phyloP scores from a whole-genome alignment of 2,329 filamentous ascomycete genomes.

The Niveomyces coronatus region DNA sequence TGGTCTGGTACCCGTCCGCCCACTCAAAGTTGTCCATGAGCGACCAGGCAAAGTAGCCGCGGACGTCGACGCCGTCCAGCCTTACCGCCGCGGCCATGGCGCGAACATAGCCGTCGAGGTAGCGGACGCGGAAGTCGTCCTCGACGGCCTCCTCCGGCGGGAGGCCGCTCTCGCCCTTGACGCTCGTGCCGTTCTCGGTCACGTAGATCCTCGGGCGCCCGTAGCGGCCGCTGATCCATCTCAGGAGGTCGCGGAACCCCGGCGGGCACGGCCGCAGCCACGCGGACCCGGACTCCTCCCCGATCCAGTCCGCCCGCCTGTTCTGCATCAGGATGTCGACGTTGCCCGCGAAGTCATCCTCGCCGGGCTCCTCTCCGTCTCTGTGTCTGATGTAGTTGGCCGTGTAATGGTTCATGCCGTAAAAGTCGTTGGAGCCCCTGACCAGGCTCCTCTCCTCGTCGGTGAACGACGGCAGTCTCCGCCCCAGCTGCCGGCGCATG shows the following conservation, averaged over 20 bases:
- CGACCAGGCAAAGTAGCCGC: slow-evolving; percentile 78
- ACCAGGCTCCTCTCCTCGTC: slow-evolving; percentile 63
- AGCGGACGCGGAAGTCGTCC: slow-evolving; percentile 72
- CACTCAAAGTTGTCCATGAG: slow-evolving; percentile 87
- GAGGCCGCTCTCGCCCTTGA: slow-evolving; percentile 75
- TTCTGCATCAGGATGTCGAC: slow-evolving; percentile 61
- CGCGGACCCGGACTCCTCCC: slow-evolving; percentile 69
- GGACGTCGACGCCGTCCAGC: slow-evolving; percentile 67
- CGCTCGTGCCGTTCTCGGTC: slow-evolving; percentile 78
- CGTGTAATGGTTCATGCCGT: slow-evolving; percentile 91
- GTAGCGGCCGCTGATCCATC: slow-evolving; percentile 71
- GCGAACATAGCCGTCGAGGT: slow-evolving; percentile 67
- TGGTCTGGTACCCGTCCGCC: slow-evolving; percentile 83
- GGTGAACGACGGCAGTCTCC: slow-evolving; percentile 65
- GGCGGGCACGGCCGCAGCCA: slow-evolving; percentile 70
- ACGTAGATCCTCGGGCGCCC: slow-evolving; percentile 69
- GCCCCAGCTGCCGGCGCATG: slow-evolving; percentile 72
- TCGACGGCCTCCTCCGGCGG: slow-evolving; percentile 59
- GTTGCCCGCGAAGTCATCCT: slow-evolving; percentile 64
- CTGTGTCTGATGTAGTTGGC: slow-evolving; percentile 77
- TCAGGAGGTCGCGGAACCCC: slow-evolving; percentile 68
- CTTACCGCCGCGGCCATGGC: slow-evolving; percentile 65
- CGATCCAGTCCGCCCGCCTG: slow-evolving; percentile 64
- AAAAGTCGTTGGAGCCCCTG: slow-evolving; percentile 83
- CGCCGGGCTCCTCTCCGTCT: slow-evolving; percentile 45